phyloP scores from a whole-genome alignment of 176 grass and related monocot genomes.

The Carex scoparia region DNA sequence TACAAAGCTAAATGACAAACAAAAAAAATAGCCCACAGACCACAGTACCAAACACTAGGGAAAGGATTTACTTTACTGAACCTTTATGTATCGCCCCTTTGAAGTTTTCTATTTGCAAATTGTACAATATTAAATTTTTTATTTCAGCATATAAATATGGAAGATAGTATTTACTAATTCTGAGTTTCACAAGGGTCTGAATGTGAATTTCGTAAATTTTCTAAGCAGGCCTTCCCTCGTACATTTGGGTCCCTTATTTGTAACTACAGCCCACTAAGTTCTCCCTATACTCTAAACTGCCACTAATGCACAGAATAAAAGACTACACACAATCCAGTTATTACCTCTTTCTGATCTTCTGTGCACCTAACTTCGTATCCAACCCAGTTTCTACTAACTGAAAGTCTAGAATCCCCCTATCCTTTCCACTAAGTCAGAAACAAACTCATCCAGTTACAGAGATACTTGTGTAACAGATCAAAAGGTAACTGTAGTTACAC shows the following conservation, averaged over 20 bases:
- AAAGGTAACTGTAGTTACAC: not conserved
- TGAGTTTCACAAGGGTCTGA: not conserved
- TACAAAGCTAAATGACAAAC: not conserved
- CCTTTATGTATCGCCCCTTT: not conserved
- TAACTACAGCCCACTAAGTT: not conserved
- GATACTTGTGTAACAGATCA: not conserved
- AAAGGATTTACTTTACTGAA: not conserved
- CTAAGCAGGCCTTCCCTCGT: not conserved
- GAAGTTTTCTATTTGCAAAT: not conserved
- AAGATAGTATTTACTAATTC: not conserved
- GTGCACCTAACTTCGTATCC: not conserved
- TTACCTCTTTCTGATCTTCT: not conserved
- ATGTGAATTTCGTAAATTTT: not conserved
- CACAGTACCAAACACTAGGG: not conserved
- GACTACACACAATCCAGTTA: not conserved
- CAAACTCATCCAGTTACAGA: not conserved
- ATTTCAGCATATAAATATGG: not conserved
- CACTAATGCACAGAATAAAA: slow-evolving; percentile 6
- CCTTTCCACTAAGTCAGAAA: not conserved
- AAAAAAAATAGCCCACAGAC: not conserved
- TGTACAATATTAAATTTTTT: not conserved
- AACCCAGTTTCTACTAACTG: not conserved
- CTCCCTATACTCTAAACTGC: not conserved
- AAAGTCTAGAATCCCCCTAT: too few species aligned
- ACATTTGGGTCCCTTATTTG: not conserved